Conservation (phyloP, 2,329 filamentous ascomycete species). For the Orbilia ellipsospora region DNA sequence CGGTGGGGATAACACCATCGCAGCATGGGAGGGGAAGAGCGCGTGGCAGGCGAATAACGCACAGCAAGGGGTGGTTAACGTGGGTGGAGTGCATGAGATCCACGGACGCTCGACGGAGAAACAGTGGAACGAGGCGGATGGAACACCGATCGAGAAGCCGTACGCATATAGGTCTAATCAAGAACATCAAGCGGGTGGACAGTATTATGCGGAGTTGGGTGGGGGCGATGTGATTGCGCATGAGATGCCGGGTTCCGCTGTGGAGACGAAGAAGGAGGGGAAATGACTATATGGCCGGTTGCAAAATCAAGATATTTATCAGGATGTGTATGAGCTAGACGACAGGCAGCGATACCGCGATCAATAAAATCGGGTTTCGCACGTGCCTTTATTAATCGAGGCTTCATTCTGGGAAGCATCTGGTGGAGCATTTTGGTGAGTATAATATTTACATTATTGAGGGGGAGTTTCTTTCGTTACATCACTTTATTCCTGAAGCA, state of each 20-base stretch:
- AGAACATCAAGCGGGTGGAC: background rate
- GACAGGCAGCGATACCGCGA: constrained; percentile 38
- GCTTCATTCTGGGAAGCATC: too few relatives aligned
- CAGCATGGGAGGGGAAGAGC: constrained; percentile 22
- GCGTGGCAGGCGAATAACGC: constrained; percentile 20
- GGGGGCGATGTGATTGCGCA: constrained; percentile 30
- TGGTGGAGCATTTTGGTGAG: background rate
- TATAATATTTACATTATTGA: too few relatives aligned
- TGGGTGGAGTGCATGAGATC: constrained; percentile 34
- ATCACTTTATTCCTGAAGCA: background rate
- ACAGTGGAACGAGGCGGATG: constrained; percentile 47
- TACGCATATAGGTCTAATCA: background rate
- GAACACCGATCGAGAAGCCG: constrained; percentile 33
- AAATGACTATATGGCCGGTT: constrained; percentile 52
- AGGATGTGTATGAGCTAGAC: constrained; percentile 40
- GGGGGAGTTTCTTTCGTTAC: constrained; percentile 27
- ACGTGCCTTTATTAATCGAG: too few relatives aligned
- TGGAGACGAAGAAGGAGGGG: constrained; percentile 22
- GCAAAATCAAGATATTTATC: constrained; percentile 32
- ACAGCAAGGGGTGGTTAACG: background rate
- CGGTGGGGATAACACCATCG: constrained; percentile 8
- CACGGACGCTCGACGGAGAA: constrained; percentile 24
- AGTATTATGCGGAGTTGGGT: constrained; percentile 29
- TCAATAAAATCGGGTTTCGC: background rate
- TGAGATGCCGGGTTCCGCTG: constrained; percentile 17